These are phyloP conservation scores for Cryptosporidium andersoni DNA, from an alignment of 169 alveolate species.

Conservation along the genomic window DNA sequence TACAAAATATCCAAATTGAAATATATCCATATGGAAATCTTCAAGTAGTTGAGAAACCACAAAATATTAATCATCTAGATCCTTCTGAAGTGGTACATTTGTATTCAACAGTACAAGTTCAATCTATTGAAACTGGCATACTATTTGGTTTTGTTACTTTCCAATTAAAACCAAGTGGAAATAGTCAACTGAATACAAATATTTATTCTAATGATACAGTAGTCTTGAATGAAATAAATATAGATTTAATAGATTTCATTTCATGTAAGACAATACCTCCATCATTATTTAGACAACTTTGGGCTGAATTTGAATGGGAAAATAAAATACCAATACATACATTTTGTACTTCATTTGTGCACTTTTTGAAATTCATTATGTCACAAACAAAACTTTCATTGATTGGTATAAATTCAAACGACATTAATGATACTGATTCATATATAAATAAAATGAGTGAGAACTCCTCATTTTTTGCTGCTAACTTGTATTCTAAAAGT, in stretches of 20 bases:
- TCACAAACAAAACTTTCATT: constrained; percentile 49
- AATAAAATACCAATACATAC: constrained; percentile 82
- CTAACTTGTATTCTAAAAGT: constrained; percentile 89
- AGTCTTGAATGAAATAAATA: constrained; percentile 84
- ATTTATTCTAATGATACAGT: constrained; percentile 79
- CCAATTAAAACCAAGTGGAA: constrained; percentile 79
- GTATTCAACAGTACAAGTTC: constrained; percentile 82
- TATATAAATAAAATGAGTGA: constrained; percentile 34
- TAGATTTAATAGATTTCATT: constrained; percentile 88
- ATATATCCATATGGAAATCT: constrained; percentile 86
- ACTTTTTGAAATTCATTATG: constrained; percentile 38
- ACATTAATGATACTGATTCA: background rate
- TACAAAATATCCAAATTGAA: constrained; percentile 90
- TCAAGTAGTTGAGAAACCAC: constrained; percentile 84
- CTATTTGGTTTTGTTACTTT: constrained; percentile 92
- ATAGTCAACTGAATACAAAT: background rate
- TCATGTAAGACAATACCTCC: constrained; percentile 86
- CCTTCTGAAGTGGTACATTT: constrained; percentile 81
- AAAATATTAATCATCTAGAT: constrained; percentile 80
- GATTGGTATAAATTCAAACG: background rate
- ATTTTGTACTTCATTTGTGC: constrained; percentile 29
- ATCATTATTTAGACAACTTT: constrained; percentile 87
- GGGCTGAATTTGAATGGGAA: constrained; percentile 98
- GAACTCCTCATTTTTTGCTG: constrained; percentile 86
- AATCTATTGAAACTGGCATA: constrained; percentile 87